Evolutionary conservation across 2,329 filamentous ascomycete genomes (phyloP).

Genomic region (Atkinsonella hypoxylon): DNA sequence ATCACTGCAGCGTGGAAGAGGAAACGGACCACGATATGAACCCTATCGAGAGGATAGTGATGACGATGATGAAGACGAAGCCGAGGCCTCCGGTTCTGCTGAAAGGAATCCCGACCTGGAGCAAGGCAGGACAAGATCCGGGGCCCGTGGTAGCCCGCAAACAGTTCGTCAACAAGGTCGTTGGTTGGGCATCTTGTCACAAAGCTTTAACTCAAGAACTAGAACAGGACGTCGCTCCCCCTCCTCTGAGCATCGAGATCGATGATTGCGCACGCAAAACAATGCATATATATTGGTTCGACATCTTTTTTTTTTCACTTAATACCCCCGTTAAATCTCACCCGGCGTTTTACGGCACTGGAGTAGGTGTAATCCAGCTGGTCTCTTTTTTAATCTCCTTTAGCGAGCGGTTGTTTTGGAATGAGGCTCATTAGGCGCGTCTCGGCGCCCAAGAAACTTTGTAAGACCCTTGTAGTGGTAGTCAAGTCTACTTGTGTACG

Average conservation of each 20-base stretch:
- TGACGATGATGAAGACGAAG: constrained; percentile 31
- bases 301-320: not conserved
- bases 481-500: not conserved
- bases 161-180: constrained; percentile 17
- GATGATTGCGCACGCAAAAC: not conserved
- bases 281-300: not conserved
- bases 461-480: not conserved
- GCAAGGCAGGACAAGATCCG: constrained; percentile 23
- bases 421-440: too few relatives aligned
- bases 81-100: constrained; percentile 21
- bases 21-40: constrained; percentile 40
- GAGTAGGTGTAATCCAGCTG: not conserved
- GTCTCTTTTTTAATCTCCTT: not conserved
- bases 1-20: constrained; percentile 43
- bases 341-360: not conserved
- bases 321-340: not conserved
- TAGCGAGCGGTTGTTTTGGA: not conserved
- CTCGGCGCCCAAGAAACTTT: not conserved
- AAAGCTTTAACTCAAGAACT: constrained; percentile 12
- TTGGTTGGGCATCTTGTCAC: constrained; percentile 28
- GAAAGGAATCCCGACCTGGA: constrained; percentile 29
- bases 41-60: constrained; percentile 42
- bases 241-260: constrained; percentile 12
- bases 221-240: constrained; percentile 14
- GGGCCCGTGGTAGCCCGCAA: constrained; percentile 10